phyloP scores from a whole-genome alignment of 495 filamentous ascomycete species.

The Xylaria venustula region DNA sequence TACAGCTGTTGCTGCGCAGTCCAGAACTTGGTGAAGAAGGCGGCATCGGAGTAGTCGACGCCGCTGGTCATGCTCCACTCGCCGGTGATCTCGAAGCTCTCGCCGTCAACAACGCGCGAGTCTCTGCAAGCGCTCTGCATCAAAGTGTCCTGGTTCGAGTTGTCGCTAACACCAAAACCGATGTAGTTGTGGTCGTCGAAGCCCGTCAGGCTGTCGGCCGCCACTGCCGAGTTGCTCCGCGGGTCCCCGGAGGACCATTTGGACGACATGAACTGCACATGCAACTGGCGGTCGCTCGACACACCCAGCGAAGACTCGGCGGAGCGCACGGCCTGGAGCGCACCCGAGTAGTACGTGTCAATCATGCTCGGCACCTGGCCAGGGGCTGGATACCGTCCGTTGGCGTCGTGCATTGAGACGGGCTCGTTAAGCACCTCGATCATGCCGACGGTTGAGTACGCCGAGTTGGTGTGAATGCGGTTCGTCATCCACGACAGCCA shows the following conservation, averaged over 20 bases:
- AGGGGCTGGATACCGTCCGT: conserved; percentile 17
- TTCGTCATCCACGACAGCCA: conserved; percentile 59
- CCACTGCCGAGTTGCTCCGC: conserved; percentile 33
- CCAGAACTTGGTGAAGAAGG: conserved; percentile 54
- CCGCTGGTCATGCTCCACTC: conserved; percentile 52
- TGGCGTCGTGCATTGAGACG: conserved; percentile 21
- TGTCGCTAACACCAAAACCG: conserved; percentile 38
- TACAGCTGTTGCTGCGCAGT: conserved; percentile 54
- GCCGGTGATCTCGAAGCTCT: conserved; percentile 43
- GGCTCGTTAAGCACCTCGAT: conserved; percentile 62
- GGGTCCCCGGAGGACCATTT: conserved; percentile 55
- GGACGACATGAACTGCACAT: conserved; percentile 58
- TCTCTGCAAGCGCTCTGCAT: conserved; percentile 29
- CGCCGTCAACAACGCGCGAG: conserved; percentile 16
- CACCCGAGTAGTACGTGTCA: conserved; percentile 49
- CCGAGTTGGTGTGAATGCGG: conserved; percentile 47
- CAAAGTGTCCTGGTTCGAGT: conserved; percentile 32
- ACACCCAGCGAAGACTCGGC: conserved; percentile 43
- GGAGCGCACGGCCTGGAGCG: conserved; percentile 49
- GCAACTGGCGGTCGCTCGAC: conserved; percentile 36
- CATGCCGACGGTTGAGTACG: conserved; percentile 59
- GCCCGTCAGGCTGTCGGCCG: conserved; percentile 40
- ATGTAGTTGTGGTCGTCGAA: conserved; percentile 54
- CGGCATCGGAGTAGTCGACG: conserved; percentile 29
- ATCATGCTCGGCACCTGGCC: conserved; percentile 22